These are phyloP conservation scores for Colletotrichum salicis DNA, from an alignment of 2,329 filamentous ascomycete genomes.

Conservation along the genomic window DNA sequence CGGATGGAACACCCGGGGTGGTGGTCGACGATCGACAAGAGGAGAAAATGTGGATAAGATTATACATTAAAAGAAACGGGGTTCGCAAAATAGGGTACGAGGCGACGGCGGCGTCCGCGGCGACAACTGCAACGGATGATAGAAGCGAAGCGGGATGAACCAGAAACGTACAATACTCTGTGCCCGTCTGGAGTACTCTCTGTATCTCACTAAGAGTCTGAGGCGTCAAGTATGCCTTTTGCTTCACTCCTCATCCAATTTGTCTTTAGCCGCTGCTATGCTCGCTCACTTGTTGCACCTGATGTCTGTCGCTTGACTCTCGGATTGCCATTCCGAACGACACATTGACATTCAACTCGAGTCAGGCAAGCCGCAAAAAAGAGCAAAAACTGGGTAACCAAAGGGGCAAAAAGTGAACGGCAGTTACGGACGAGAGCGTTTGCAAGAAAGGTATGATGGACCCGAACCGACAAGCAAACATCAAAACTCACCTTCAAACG, in stretches of 20 bases:
- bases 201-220: background rate
- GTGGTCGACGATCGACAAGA: conserved; percentile 26
- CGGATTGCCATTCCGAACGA: conserved; percentile 3
- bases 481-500: conserved; percentile 66
- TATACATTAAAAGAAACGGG: conserved; percentile 14
- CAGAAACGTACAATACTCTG: background rate
- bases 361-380: conserved; percentile 15
- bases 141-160: background rate
- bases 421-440: background rate
- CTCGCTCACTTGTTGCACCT: background rate
- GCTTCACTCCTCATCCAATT: background rate
- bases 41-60: conserved; percentile 33
- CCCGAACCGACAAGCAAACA: conserved; percentile 26
- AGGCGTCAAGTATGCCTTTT: background rate
- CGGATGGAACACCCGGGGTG: conserved; percentile 26
- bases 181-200: no score
- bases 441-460: conserved; percentile 1
- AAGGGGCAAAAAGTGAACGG: background rate
- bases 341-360: conserved; percentile 25
- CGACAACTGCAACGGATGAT: background rate
- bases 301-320: conserved; percentile 23
- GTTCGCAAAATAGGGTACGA: background rate
- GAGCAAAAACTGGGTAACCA: conserved; percentile 17
- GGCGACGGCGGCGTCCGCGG: background rate
- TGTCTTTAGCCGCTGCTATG: background rate